Percentiles rank a stretch among this genome's conserved stretches.
phyloP scores from a whole-genome alignment of 2,329 filamentous ascomycete species.

The Penicillium sp. region DNA sequence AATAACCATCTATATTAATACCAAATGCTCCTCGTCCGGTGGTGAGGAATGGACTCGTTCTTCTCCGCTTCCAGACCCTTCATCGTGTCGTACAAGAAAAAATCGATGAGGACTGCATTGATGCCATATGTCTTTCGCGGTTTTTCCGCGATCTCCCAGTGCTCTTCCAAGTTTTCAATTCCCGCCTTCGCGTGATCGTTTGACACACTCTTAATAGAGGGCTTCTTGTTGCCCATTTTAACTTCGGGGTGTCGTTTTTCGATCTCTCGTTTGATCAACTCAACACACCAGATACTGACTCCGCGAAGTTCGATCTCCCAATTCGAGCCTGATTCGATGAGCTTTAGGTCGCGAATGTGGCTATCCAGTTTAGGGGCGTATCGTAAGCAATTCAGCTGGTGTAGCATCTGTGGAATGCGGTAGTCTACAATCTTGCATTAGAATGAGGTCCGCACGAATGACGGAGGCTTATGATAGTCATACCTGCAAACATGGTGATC shows the following conservation, averaged over 20 bases:
- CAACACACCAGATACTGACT: slow-evolving; percentile 94
- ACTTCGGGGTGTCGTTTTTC: slow-evolving; percentile 67
- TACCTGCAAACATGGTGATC: slow-evolving; percentile 92
- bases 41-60: slow-evolving; percentile 66
- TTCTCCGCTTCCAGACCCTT: slow-evolving; percentile 73
- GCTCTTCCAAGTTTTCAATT: slow-evolving; percentile 10
- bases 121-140: slow-evolving; percentile 41
- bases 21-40: slow-evolving; percentile 91
- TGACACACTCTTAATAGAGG: background rate
- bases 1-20: slow-evolving; percentile 56
- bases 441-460: background rate
- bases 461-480: background rate
- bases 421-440: slow-evolving; percentile 62
- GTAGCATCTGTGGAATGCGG: slow-evolving; percentile 88
- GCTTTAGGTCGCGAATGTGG: slow-evolving; percentile 63
- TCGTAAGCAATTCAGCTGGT: slow-evolving; percentile 74
- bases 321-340: slow-evolving; percentile 67
- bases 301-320: slow-evolving; percentile 90
- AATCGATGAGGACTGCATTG: slow-evolving; percentile 94
- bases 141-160: slow-evolving; percentile 18
- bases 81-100: slow-evolving; percentile 93
- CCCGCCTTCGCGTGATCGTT: slow-evolving; percentile 1
- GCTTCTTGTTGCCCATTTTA: slow-evolving; percentile 31
- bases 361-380: slow-evolving; percentile 79
- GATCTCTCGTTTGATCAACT: slow-evolving; percentile 82